Base-by-base conservation (phyloP, 192 early-diverging fungal genomes). In the Lobosporangium transversale region DNA sequence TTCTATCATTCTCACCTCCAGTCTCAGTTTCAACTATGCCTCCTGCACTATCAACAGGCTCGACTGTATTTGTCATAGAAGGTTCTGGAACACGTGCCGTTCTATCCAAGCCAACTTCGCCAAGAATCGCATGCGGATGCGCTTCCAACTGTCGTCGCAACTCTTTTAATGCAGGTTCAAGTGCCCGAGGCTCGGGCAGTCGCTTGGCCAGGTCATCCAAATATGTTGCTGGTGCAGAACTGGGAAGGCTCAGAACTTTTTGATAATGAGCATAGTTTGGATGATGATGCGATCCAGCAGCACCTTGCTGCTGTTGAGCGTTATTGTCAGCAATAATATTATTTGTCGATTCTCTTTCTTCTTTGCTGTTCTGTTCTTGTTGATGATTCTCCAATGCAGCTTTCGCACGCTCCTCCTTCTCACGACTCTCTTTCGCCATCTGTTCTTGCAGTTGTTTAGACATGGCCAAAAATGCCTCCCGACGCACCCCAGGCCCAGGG, bases 101-200 rank as follows among this genome's bases (percentile, higher is more conserved):
- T 5, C 78, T 79, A 53, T 92, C 90, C 21, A 92, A 55, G 4
- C 90, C 90, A 65, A 92, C 85, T 54, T 92, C 90, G 43, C 89
- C 90, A 1, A 92, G 63, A 21, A 89, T 47, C 6, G 84, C 78
- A 26, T 52, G 40, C 12, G 80, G 81, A 57, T 87, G 56, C 6
- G 31, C 21, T 31, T 58, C 64, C 17, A 91, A 53, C 15, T 64
- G 62, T 12, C 49, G 51, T 51, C 70, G 53, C 36, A 88, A 70
- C 42, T 81, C 68, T 23, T 63, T 23, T 24, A 70, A 8, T 56
- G 79, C 70, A 7, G 36, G 51, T 32, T 79, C 64, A 4, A 82
- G 53, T 23, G 68, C 42, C 14, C 62, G 58, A 14, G 81, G 81
- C 18, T 51, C 32, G 0, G 75, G 66, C 29, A 82, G 26, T 6